Base-by-base conservation (phyloP, 495 filamentous ascomycete genomes). In the Pyronema domesticum region DNA sequence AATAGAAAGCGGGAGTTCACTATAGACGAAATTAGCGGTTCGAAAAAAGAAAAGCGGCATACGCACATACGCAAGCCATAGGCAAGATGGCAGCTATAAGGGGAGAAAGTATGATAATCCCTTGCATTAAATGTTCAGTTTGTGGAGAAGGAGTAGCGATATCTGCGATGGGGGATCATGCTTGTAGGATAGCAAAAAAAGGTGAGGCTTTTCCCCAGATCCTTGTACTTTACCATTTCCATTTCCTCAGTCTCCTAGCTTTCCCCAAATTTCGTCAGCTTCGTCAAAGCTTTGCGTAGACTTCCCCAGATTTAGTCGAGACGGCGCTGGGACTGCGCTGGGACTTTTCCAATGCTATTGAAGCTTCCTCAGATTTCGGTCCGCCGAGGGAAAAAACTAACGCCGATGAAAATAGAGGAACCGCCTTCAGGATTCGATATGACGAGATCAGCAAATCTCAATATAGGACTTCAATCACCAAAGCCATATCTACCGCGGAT, bases 61-160 rank as follows among this genome's bases (percentile, higher is more conserved):
- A 30, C 23, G 23, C 23, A 30, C 23, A 30, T 30, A 30, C 23
- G 23, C 23, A 30, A 30, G 23, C 23, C 23, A 30, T 5, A 30
- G 1, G 5, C 23, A 66, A 55, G 17, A 77, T 75, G 74, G 70
- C 73, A 57, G 66, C 67, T 36, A 57, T 69, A 40, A 68, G 71
- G 58, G 70, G 80, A 61, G 74, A 77, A 56, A 77, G 78, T 71
- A 80, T 77, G 71, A 80, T 89, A 49, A 74, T 98, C 73, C 88
- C 89, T 62, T 80, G 80, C 15, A 87, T 98, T 68, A 96, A 95
- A 79, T 98, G 91, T 72, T 96, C 93, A 48, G 83, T 75, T 67
- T 98, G 91, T 65, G 80, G 80, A 46, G 69, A 71, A 36, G 78
- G 91, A 65, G 86, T 96, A 56, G 85, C 89, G 64, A 95, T 98